These are phyloP conservation scores for Exophiala spinifera DNA, from an alignment of 2,329 filamentous ascomycete species.

Conservation along the genomic window DNA sequence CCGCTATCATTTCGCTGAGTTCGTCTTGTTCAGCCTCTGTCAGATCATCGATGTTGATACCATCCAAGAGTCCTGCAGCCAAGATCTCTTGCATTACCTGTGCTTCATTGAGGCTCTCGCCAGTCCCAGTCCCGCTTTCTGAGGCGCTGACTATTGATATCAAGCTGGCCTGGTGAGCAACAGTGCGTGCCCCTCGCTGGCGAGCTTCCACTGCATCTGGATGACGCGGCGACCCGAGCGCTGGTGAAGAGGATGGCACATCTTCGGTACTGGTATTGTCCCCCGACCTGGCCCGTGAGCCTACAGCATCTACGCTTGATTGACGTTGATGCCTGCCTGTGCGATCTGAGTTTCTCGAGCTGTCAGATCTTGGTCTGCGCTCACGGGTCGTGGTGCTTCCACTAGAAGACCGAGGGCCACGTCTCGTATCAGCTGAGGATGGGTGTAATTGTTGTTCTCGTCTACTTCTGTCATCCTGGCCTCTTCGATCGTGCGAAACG, in stretches of 20 bases:
- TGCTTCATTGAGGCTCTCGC: slow-evolving; percentile 73
- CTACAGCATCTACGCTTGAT: slow-evolving; percentile 5
- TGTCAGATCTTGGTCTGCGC: slow-evolving; percentile 38
- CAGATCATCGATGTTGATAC: slow-evolving; percentile 83
- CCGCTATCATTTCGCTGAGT: slow-evolving; percentile 83
- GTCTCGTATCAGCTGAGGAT: slow-evolving; percentile 18
- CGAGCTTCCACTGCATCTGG: slow-evolving; percentile 33
- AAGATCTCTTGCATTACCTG: slow-evolving; percentile 88
- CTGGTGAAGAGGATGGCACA: slow-evolving; percentile 16
- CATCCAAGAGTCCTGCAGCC: slow-evolving; percentile 81
- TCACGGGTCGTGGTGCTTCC: slow-evolving; percentile 39
- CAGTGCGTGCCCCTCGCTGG: slow-evolving; percentile 50
- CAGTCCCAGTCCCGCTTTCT: slow-evolving; percentile 45
- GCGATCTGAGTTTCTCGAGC: slow-evolving; percentile 26
- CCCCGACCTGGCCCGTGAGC: slow-evolving; percentile 28
- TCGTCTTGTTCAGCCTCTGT: slow-evolving; percentile 83
- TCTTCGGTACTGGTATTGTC: slow-evolving; percentile 19
- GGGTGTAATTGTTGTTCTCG: slow-evolving; percentile 31
- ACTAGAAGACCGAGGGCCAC: slow-evolving; percentile 4
- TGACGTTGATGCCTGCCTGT: slow-evolving; percentile 14
- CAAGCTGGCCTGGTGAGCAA: slow-evolving; percentile 88
- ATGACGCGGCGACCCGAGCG: slow-evolving; percentile 24
- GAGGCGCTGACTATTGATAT: slow-evolving; percentile 78
- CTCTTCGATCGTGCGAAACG: slow-evolving; percentile 56
- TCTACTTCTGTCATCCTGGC: slow-evolving; percentile 67